Conservation (phyloP, 371 early-diverging fungal species). For the Choanephora cucurbitarum region DNA sequence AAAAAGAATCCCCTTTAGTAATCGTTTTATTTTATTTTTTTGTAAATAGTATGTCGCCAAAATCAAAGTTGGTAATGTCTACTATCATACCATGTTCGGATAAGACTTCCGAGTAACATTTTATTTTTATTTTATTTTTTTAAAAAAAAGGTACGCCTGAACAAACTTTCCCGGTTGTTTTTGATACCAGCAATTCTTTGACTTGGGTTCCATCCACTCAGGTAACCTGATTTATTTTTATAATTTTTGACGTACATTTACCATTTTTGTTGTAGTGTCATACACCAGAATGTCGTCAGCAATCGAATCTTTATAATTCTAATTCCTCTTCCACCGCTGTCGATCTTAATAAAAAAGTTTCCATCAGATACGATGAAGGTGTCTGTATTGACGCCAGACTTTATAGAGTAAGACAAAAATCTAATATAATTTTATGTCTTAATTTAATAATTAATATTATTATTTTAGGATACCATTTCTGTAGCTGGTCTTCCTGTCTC, state of each 20-base stretch:
- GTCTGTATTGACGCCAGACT: conserved; percentile 45
- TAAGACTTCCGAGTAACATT: conserved; percentile 9
- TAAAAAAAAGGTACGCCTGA: conserved; percentile 47
- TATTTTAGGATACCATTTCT: conserved; percentile 39
- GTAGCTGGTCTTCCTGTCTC: conserved; percentile 40
- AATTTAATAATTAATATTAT: neutral
- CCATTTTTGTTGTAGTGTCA: conserved; percentile 32
- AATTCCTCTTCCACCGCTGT: conserved; percentile 38
- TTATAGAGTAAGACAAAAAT: conserved; percentile 38
- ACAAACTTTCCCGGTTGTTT: conserved; percentile 43
- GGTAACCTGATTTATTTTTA: conserved; percentile 19
- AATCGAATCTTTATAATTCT: conserved; percentile 32
- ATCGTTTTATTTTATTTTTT: neutral
- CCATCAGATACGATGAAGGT: conserved; percentile 42
- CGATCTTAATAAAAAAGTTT: conserved; percentile 37
- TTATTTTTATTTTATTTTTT: neutral
- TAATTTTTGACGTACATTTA: conserved; percentile 6
- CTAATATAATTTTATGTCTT: too few relatives aligned
- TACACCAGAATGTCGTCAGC: conserved; percentile 33
- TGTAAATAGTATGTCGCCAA: conserved; percentile 27
- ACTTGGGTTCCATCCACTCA: conserved; percentile 50
- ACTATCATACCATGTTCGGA: conserved; percentile 3
- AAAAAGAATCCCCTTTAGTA: neutral
- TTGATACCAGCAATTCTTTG: conserved; percentile 42
- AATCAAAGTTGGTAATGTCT: conserved; percentile 34